Conservation (phyloP, 352 stramenopile genomes). For the Pelagophyceae sp. region DNA sequence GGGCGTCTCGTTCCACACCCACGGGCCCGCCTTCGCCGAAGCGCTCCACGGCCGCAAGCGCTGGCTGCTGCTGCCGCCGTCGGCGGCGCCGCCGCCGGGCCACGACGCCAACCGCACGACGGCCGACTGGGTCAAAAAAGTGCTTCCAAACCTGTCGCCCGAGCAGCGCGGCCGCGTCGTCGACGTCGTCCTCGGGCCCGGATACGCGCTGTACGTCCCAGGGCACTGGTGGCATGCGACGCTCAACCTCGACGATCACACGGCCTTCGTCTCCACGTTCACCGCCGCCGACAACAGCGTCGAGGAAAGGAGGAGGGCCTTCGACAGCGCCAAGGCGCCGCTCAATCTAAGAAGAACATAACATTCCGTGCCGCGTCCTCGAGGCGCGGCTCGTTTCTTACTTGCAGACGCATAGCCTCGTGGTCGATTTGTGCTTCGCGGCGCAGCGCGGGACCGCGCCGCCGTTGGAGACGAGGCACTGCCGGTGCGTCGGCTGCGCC, state of each 20-base stretch:
- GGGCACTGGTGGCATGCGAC: constrained; percentile 55
- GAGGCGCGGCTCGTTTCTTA: too few relatives aligned
- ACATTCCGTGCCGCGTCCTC: too few relatives aligned
- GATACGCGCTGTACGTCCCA: constrained; percentile 63
- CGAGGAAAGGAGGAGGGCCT: too few relatives aligned
- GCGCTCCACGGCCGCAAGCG: constrained; percentile 57
- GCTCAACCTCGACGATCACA: constrained; percentile 62
- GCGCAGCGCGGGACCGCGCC: background rate
- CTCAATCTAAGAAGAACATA: too few relatives aligned
- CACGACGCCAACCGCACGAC: constrained; percentile 50
- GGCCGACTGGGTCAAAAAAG: constrained; percentile 51
- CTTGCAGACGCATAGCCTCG: constrained; percentile 13
- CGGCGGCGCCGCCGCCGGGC: constrained; percentile 29
- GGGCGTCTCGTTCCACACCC: constrained; percentile 58
- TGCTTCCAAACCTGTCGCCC: constrained; percentile 33
- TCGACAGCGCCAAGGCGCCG: too few relatives aligned
- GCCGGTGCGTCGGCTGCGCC: background rate
- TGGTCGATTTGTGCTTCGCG: constrained; percentile 1
- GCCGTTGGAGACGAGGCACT: constrained; percentile 13
- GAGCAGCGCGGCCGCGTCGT: constrained; percentile 3
- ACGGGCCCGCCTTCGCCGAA: constrained; percentile 59
- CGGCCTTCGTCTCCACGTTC: constrained; percentile 59
- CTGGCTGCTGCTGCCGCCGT: constrained; percentile 52
- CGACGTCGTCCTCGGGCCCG: constrained; percentile 33
- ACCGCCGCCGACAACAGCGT: too few relatives aligned